phyloP scores from a whole-genome alignment of 1,139 yeast species.

The Meyerozyma guilliermondii region DNA sequence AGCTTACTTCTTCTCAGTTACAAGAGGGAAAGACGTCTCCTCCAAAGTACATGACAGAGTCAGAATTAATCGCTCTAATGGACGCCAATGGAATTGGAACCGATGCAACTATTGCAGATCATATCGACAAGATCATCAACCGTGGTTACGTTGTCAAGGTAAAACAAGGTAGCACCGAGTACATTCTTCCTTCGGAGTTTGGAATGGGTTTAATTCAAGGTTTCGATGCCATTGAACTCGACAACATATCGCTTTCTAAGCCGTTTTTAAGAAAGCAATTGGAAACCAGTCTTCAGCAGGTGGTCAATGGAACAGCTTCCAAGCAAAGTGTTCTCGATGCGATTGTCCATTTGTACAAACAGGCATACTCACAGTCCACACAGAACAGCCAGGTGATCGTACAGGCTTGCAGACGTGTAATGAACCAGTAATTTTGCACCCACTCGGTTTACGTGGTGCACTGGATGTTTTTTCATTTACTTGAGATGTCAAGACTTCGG shows the following conservation, averaged over 20 bases:
- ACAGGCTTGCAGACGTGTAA: constrained; percentile 17
- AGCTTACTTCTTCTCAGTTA: constrained; percentile 51
- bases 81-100: constrained; percentile 98
- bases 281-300: constrained; percentile 61
- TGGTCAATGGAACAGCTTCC: constrained; percentile 59
- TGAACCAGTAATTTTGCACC: constrained; percentile 3
- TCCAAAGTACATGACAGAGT: constrained; percentile 82
- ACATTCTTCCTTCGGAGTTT: constrained; percentile 69
- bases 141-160: constrained; percentile 63
- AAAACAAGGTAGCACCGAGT: constrained; percentile 28
- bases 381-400: constrained; percentile 26
- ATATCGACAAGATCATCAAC: constrained; percentile 70
- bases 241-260: constrained; percentile 70
- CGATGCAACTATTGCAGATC: constrained; percentile 98
- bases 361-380: constrained; percentile 46
- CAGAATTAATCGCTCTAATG: constrained; percentile 90
- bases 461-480: background rate
- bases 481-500: background rate
- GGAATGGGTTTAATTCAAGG: constrained; percentile 91
- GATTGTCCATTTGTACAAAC: constrained; percentile 56
- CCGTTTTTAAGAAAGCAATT: constrained; percentile 80
- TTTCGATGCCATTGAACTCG: constrained; percentile 72
- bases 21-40: constrained; percentile 74
- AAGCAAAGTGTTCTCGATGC: constrained; percentile 53
- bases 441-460: background rate